Evolutionary conservation across 2,329 filamentous ascomycete species (phyloP).

Genomic region (Phyllosticta capitalensis): DNA sequence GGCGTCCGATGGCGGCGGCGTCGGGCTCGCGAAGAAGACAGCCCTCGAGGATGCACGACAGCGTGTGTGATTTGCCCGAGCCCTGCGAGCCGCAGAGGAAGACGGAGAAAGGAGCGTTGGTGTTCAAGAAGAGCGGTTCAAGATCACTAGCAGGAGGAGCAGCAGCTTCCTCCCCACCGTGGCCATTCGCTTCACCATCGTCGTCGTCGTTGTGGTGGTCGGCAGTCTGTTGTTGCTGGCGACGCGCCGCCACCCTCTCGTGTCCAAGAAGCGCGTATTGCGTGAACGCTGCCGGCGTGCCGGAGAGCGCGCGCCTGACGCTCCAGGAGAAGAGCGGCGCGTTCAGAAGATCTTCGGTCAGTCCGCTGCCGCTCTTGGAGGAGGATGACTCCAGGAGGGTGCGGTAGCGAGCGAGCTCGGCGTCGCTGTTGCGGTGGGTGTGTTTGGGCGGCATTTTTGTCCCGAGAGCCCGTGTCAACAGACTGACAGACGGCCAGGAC

Average conservation of each 20-base stretch:
- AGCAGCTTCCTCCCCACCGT: background rate
- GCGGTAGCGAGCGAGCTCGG: conserved; percentile 2
- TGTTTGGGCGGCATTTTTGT: background rate
- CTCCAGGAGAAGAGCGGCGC: conserved; percentile 9
- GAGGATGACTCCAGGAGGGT: background rate
- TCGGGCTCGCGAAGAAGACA: conserved; percentile 35
- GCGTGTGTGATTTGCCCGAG: conserved; percentile 52
- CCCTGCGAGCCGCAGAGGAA: conserved; percentile 58
- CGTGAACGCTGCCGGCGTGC: conserved; percentile 1
- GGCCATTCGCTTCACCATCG: background rate
- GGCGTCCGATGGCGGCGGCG: conserved; percentile 31
- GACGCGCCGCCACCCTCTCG: background rate
- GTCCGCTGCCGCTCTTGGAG: background rate
- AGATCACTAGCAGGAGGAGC: background rate
- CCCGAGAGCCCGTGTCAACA: background rate
- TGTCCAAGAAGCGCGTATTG: conserved; percentile 8
- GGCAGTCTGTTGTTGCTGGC: no score
- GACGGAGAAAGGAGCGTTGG: conserved; percentile 45
- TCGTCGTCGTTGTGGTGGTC: background rate
- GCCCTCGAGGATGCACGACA: conserved; percentile 51
- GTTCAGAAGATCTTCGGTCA: conserved; percentile 2
- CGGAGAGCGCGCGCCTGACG: conserved; percentile 1
- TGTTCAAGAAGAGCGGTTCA: conserved; percentile 39
- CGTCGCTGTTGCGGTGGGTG: background rate
- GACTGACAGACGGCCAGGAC: background rate